Base-by-base conservation (phyloP, 2,329 filamentous ascomycete species). In the Penicillium sclerotigenum region DNA sequence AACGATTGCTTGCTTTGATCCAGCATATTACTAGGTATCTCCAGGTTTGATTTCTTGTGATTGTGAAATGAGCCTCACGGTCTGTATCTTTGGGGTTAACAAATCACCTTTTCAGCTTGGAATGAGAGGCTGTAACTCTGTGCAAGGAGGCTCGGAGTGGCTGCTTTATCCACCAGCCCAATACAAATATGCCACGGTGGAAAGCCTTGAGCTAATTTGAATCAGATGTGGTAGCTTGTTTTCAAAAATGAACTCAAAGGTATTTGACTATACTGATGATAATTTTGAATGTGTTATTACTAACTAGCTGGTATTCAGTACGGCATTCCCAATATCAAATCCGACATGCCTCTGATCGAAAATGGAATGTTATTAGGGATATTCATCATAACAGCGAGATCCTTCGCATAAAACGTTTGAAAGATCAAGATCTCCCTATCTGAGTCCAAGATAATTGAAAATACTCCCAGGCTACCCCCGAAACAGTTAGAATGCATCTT, bases 121-220 rank as follows among this genome's bases (percentile, higher is more conserved):
- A 37, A 48, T 48, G 46, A 20, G 22, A 28, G 14, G 18, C 11
- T 24, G 47, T 36, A 28, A 47, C 10, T 20, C 20, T 36, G 38
- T 36, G 28, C 10, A 45, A 45, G 37, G 26, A 49, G 47, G 47
- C 34, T 13, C 6, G 18, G 34, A 28, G 34, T 36, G 43, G 29
- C 16, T 18, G 46, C 11, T 7, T 6, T 28, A 20, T 47, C 45
- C 7, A 31, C 48, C 38, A 51, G 29, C 48, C 48, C 20, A 14
- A 16, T 26, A 18, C 37, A 51, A 45, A 20, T 43, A 51, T 43
- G 38, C n/a, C 11, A 51, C 16, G 5, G 9, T 4, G 16, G 26
- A 20, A 34, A 13, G 13, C 29, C 5, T 24, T 4, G n/a, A 33
- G 6, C 5, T 43, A 14, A 34, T 24, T 31, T 31, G 6, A 7